phyloP scores from a whole-genome alignment of 495 filamentous ascomycete species.

The Hypomontagnella submonticulosa region DNA sequence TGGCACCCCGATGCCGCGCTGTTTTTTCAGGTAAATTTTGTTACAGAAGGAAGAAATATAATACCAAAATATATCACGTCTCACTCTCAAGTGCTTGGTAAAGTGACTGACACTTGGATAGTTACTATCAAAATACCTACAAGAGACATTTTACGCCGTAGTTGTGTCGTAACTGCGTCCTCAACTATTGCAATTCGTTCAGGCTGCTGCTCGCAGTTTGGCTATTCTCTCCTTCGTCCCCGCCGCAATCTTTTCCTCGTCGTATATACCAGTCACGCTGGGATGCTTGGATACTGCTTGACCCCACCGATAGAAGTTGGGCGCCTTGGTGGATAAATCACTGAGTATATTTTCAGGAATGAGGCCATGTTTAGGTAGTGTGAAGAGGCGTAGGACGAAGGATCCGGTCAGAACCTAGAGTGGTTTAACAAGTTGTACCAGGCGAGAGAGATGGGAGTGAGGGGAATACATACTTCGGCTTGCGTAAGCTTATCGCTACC shows the following conservation, averaged over 20 bases:
- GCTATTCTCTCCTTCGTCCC: conserved; percentile 50
- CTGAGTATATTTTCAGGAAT: conserved; percentile 61
- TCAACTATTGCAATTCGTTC: neutral
- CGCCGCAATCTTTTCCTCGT: conserved; percentile 55
- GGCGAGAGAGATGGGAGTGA: neutral
- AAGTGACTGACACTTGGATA: no score
- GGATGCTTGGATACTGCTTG: conserved; percentile 69
- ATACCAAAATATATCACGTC: no score
- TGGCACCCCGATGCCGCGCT: no score
- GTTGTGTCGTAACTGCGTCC: no score
- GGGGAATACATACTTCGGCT: conserved; percentile 70
- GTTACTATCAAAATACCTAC: no score
- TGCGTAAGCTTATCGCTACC: conserved; percentile 78
- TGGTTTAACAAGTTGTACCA: conserved; percentile 4
- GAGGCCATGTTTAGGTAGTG: conserved; percentile 62
- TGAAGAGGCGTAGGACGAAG: conserved; percentile 70
- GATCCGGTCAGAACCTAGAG: conserved; percentile 71
- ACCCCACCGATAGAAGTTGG: conserved; percentile 75
- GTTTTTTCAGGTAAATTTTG: no score
- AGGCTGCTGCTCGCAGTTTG: conserved; percentile 40
- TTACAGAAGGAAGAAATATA: no score
- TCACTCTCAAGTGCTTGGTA: no score
- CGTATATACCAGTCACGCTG: conserved; percentile 74
- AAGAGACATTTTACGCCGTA: no score
- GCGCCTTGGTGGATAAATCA: conserved; percentile 63